A percentile compares a stretch with the other conserved stretches of the same genome.
Conservation (phyloP, 805 yeast genomes). For the Hanseniaspora lindneri region DNA sequence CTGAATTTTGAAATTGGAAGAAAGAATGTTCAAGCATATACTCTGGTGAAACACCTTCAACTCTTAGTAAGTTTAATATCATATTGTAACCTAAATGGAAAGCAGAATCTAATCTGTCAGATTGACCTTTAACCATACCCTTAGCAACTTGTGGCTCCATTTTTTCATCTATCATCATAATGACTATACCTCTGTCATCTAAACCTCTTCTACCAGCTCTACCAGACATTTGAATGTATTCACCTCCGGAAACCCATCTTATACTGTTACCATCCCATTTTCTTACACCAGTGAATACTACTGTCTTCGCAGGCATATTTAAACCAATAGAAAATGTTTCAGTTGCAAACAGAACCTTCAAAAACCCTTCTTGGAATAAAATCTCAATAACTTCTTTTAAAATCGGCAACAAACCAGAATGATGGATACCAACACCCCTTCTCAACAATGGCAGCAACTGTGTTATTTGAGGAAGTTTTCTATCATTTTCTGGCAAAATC, state of each 20-base stretch:
- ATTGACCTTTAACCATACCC: constrained; percentile 98
- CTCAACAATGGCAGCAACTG: constrained; percentile 77
- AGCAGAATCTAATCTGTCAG: constrained; percentile 93
- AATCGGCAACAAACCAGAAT: constrained; percentile 88
- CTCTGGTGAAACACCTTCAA: constrained; percentile 96
- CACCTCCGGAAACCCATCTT: constrained; percentile 99
- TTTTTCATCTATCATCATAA: constrained; percentile 98
- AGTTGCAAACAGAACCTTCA: constrained; percentile 91
- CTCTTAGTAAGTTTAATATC: constrained; percentile 91
- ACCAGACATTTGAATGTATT: constrained; percentile 98
- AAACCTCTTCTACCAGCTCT: constrained; percentile 99
- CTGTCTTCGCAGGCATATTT: constrained; percentile 99
- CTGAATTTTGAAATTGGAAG: constrained; percentile 86
- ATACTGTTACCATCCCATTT: constrained; percentile 97
- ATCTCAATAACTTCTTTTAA: constrained; percentile 91
- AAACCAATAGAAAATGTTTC: constrained; percentile 97
- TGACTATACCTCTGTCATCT: constrained; percentile 97
- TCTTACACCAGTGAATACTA: constrained; percentile 91
- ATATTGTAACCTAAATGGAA: constrained; percentile 95
- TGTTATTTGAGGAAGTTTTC: constrained; percentile 87
- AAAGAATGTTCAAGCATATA: constrained; percentile 91
- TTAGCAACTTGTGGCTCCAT: constrained; percentile 99
- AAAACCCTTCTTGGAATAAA: constrained; percentile 88
- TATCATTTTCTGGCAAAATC: constrained; percentile 77
- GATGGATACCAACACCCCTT: constrained; percentile 98